Percentiles rank a stretch among this genome's conserved stretches.
These are phyloP conservation scores for Pseudocercospora crystallina DNA, from an alignment of 2,329 filamentous ascomycete species.

Conservation along the genomic window DNA sequence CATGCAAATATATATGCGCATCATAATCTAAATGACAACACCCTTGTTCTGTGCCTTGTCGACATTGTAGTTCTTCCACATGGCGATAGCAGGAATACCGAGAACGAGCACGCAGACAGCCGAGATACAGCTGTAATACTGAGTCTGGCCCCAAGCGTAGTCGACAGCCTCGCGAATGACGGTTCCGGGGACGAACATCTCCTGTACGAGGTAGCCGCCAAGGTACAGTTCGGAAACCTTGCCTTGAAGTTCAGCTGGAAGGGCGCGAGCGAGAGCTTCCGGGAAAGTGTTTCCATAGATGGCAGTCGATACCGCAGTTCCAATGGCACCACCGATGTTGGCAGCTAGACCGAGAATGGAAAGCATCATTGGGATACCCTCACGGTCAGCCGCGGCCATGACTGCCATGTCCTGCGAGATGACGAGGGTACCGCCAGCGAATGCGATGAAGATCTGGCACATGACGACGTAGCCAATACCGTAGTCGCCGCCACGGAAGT, in stretches of 20 bases:
- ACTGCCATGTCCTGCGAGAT: conserved; percentile 59
- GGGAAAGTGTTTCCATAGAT: conserved; percentile 35
- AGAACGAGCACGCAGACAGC: conserved; percentile 35
- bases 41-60: conserved; percentile 41
- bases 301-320: conserved; percentile 25
- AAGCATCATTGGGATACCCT: conserved; percentile 38
- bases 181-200: conserved; percentile 42
- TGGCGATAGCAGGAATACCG: conserved; percentile 31
- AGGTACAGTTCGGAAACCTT: conserved; percentile 36
- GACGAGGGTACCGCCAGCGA: conserved; percentile 55
- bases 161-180: conserved; percentile 47
- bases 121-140: conserved; percentile 45
- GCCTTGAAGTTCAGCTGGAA: conserved; percentile 16
- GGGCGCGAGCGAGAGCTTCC: conserved; percentile 10
- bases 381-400: conserved; percentile 42
- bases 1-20: neutral
- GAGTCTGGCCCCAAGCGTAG: conserved; percentile 48
- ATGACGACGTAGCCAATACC: conserved; percentile 54
- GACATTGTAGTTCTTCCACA: conserved; percentile 40
- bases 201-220: conserved; percentile 19
- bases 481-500: conserved; percentile 38
- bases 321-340: conserved; percentile 31
- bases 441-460: conserved; percentile 58
- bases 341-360: conserved; percentile 37
- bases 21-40: conserved; percentile 26